Conservation (phyloP, 1,284 basidiomycete species). For the Termitomyces sp. region DNA sequence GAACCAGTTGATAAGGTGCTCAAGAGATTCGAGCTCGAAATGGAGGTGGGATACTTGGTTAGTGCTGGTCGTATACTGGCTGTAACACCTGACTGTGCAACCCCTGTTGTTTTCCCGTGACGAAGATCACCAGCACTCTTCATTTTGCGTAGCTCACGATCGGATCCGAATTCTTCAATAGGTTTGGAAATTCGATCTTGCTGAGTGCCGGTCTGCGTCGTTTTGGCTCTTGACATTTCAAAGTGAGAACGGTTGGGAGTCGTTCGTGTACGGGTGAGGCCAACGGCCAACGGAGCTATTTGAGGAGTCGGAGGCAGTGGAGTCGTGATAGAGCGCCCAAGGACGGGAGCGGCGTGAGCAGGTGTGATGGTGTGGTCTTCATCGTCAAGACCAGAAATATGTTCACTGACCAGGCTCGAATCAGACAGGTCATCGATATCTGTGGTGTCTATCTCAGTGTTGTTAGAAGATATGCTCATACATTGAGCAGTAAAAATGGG, state of each 20-base stretch:
- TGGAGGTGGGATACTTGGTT: constrained; percentile 51
- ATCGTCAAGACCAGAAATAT: constrained; percentile 38
- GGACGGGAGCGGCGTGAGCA: constrained; percentile 42
- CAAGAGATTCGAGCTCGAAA: constrained; percentile 60
- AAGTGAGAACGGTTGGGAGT: constrained; percentile 63
- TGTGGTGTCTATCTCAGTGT: constrained; percentile 39
- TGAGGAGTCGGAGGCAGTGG: constrained; percentile 25
- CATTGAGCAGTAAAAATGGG: constrained; percentile 52
- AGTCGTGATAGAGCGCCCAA: constrained; percentile 46
- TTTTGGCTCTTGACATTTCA: constrained; percentile 37
- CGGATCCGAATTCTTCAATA: constrained; percentile 36
- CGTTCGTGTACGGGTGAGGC: constrained; percentile 63
- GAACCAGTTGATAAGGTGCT: constrained; percentile 25
- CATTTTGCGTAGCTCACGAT: constrained; percentile 74
- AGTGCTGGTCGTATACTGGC: constrained; percentile 39
- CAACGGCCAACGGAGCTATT: constrained; percentile 24
- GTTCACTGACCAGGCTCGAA: constrained; percentile 39
- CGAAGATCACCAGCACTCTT: constrained; percentile 81
- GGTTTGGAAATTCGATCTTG: constrained; percentile 19
- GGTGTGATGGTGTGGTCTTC: constrained; percentile 73
- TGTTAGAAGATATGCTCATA: constrained; percentile 35
- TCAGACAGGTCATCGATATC: constrained; percentile 59
- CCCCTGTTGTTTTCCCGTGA: constrained; percentile 32
- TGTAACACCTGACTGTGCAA: constrained; percentile 23
- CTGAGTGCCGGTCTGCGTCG: constrained; percentile 18